Base-by-base conservation (phyloP, 1,139 yeast genomes). In the Pneumocystis carinii region DNA sequence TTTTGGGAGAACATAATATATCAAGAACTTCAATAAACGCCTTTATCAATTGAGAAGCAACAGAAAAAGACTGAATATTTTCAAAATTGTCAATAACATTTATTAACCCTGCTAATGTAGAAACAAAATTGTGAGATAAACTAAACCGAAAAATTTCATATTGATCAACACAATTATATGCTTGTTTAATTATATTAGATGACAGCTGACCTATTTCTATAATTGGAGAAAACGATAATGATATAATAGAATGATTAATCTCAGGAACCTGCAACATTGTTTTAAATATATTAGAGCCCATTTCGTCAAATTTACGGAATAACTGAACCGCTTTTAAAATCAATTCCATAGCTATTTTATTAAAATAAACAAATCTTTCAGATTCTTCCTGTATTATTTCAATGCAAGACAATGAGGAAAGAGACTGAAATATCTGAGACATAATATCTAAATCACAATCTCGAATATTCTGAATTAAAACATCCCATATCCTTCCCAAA, bases 161-260 rank as follows among this genome's bases (percentile, higher is more conserved):
- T 68, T 90, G 79, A 56, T 82, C 94, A 69, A 78, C 86, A 71
- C 79, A 90, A 70, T 89, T 95, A 72, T 82, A 87, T 0, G 88
- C 83, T 69, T 87, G 92, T 69, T 86, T 85, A 5, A 90, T 71
- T 32, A 89, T 78, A 67, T 86, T 87, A 17, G 87, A 79, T 1
- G 94, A 86, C 1, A 86, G 80, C 70, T 87, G 90, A 24, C 67
- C 65, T 37, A 69, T 62, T 37, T 68, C 70, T 19, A 66, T 62
- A 61, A 70, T 67, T 0, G 70, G 68, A 2, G 74, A 69, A 59
- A 69, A 68, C 62, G 69, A 62, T 61, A 68, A 67, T 15, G 69
- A 61, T 37, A 72, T 62, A 37, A 72, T 61, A 6, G 69, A 64
- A 7, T 70, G 65, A 14, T 68, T 63, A n/a, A 68, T 66, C 14